Conservation (phyloP, 2,329 filamentous ascomycete genomes). For the Trichoderma breve region DNA sequence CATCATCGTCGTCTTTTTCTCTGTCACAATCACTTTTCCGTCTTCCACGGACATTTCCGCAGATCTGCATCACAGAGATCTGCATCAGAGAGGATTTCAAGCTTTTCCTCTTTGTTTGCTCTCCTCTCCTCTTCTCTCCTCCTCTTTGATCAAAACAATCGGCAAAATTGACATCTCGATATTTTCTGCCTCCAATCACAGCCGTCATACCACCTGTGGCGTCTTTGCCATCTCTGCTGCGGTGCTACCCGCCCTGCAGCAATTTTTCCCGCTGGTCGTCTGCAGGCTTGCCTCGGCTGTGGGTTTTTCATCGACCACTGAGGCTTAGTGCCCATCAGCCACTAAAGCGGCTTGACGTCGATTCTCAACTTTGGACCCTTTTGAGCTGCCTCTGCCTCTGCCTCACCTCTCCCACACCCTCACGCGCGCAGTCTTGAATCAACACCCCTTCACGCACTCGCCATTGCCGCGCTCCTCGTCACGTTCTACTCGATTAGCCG, state of each 20-base stretch:
- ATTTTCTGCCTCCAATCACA: not conserved
- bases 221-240: not conserved
- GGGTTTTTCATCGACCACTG: constrained; percentile 4
- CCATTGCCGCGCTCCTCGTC: not conserved
- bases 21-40: not conserved
- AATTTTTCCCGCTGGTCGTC: not conserved
- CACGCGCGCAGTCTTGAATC: constrained; percentile 2
- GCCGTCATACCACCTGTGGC: not conserved
- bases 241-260: constrained; percentile 11
- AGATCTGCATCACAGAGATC: not conserved
- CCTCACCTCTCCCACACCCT: constrained; percentile 10
- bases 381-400: constrained; percentile 2
- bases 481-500: not conserved
- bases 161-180: not conserved
- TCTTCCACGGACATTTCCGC: not conserved
- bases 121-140: not conserved
- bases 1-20: not conserved
- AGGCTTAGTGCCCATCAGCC: constrained; percentile 14
- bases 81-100: not conserved
- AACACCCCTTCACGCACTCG: constrained; percentile 5
- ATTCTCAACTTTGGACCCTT: not conserved
- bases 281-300: constrained; percentile 17
- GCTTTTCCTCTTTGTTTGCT: not conserved
- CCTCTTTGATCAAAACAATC: not conserved
- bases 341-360: constrained; percentile 17